phyloP scores from a whole-genome alignment of 2,329 filamentous ascomycete genomes.

The Sarocladiaceae sp. region DNA sequence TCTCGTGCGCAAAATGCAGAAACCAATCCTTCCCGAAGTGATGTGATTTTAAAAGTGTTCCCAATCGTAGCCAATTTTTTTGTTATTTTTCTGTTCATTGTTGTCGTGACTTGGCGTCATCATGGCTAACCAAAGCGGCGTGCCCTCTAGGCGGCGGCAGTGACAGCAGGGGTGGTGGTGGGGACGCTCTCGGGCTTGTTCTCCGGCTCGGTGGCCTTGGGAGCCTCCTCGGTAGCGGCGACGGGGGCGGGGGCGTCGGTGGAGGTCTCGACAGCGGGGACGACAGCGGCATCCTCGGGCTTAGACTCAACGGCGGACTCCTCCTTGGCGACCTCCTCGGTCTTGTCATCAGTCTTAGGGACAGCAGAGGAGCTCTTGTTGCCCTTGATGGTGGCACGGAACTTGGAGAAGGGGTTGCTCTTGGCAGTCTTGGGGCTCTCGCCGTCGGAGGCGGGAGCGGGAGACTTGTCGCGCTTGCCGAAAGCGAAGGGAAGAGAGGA shows the following conservation, averaged over 20 bases:
- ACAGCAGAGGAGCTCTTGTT: constrained; percentile 26
- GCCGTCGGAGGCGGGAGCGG: constrained; percentile 40
- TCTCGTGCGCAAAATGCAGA: constrained; percentile 48
- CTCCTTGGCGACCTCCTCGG: constrained; percentile 25
- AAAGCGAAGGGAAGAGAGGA: constrained; percentile 73
- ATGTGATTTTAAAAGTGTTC: constrained; percentile 24
- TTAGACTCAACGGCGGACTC: constrained; percentile 22
- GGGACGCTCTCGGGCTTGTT: constrained; percentile 37
- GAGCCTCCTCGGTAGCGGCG: constrained; percentile 28
- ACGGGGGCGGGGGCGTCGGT: constrained; percentile 14
- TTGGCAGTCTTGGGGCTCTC: constrained; percentile 55
- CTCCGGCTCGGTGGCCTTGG: constrained; percentile 26
- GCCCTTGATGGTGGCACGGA: constrained; percentile 52
- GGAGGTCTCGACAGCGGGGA: constrained; percentile 21
- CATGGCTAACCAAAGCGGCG: constrained; percentile 18
- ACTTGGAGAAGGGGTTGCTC: constrained; percentile 53
- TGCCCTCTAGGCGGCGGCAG: constrained; percentile 45
- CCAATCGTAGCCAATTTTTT: constrained; percentile 11
- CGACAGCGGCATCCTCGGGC: constrained; percentile 24
- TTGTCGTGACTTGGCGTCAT: constrained; percentile 20
- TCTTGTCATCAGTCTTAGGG: constrained; percentile 28
- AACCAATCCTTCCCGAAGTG: constrained; percentile 36
- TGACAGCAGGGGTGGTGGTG: constrained; percentile 41
- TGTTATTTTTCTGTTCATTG: constrained; percentile 12
- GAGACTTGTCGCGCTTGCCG: constrained; percentile 69